Conservation (phyloP, 2,329 filamentous ascomycete species). For the Monilinia vaccinii-corymbosi region DNA sequence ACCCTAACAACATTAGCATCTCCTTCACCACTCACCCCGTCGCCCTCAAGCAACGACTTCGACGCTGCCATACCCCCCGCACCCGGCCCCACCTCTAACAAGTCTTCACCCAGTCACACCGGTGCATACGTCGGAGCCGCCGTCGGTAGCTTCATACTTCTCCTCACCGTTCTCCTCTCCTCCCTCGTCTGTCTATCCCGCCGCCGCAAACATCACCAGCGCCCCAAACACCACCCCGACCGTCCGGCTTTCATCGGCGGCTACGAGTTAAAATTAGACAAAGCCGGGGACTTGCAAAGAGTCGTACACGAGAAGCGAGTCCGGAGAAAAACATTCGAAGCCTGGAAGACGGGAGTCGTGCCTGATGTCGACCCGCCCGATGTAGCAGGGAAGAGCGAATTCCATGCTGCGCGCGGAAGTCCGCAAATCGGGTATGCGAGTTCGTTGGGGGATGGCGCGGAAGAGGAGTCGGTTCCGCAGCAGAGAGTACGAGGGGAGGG, state of each 20-base stretch:
- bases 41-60: not conserved
- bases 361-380: not conserved
- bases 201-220: not conserved
- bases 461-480: not conserved
- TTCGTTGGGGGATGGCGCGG: not conserved
- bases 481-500: not conserved
- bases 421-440: not conserved
- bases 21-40: too few species aligned
- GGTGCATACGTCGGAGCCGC: not conserved
- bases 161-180: not conserved
- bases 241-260: slow-evolving; percentile 4
- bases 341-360: slow-evolving; percentile 2
- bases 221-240: not conserved
- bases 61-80: not conserved
- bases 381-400: not conserved
- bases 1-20: not conserved
- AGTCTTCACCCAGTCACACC: not conserved
- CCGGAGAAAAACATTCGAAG: not conserved
- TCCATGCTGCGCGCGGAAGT: not conserved
- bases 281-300: not conserved
- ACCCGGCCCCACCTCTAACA: not conserved
- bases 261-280: slow-evolving; percentile 1
- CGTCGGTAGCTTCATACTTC: not conserved
- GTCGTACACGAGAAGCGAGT: not conserved
- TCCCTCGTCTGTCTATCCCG: not conserved